phyloP scores from a whole-genome alignment of 1,284 basidiomycete species.

The Uromyces viciae-fabae region DNA sequence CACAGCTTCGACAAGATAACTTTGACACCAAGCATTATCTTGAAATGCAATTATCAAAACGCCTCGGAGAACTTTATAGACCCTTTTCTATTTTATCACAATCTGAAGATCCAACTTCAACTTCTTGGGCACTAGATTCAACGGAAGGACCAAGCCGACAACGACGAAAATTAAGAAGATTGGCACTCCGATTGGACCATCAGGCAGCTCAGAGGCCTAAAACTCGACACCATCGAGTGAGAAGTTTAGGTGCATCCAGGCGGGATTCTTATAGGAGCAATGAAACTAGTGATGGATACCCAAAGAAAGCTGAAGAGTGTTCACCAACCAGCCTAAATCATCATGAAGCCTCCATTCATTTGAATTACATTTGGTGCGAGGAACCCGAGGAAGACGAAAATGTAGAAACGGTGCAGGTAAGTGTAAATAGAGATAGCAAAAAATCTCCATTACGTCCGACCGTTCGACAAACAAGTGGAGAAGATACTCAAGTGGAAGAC shows the following conservation, averaged over 20 bases:
- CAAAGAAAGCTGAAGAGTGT: conserved; percentile 16
- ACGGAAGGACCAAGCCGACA: conserved; percentile 53
- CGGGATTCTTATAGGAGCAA: conserved; percentile 37
- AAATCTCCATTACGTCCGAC: conserved; percentile 50
- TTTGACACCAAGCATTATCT: conserved; percentile 67
- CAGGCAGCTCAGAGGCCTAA: conserved; percentile 16
- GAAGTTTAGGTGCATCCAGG: conserved; percentile 41
- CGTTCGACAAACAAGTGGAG: conserved; percentile 52
- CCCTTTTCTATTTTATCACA: conserved; percentile 55
- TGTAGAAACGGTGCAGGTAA: neutral
- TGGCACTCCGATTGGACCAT: conserved; percentile 44
- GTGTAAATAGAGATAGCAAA: neutral
- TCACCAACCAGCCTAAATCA: conserved; percentile 35
- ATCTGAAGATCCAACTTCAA: conserved; percentile 9
- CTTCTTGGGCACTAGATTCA: conserved; percentile 48
- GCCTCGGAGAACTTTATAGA: conserved; percentile 50
- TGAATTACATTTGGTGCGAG: conserved; percentile 59
- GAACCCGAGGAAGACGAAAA: conserved; percentile 49
- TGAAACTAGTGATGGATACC: neutral
- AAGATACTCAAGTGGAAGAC: conserved; percentile 46
- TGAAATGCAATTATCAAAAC: conserved; percentile 73
- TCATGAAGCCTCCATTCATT: conserved; percentile 54
- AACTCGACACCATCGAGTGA: conserved; percentile 37
- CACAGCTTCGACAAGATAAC: conserved; percentile 55
- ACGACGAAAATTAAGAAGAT: conserved; percentile 50